Percentiles rank a stretch among this genome's conserved stretches.
Evolutionary conservation across 805 yeast species (phyloP).

Genomic region (Candida berthetii): DNA sequence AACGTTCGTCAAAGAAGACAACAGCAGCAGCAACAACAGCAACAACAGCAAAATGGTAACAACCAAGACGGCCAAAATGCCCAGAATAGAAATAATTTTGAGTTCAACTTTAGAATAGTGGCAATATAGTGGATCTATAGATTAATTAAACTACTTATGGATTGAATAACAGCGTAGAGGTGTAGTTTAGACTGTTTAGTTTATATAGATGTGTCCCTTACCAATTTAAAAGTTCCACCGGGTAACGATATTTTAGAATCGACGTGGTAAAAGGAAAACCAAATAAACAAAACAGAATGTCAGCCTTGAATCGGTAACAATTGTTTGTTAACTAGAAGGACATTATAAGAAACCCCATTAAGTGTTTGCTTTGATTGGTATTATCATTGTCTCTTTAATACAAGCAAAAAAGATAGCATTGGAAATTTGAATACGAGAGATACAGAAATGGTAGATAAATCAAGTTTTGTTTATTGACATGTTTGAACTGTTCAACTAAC

Average conservation of each 20-base stretch:
- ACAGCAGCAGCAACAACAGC: slow-evolving; percentile 6
- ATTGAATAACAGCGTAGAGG: too few species aligned
- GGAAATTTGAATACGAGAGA: too few species aligned
- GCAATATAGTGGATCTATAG: slow-evolving; percentile 5
- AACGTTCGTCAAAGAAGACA: slow-evolving; percentile 8
- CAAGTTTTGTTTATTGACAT: too few species aligned
- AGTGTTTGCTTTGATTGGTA: too few species aligned
- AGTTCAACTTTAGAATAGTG: slow-evolving; percentile 12
- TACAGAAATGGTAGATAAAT: not conserved
- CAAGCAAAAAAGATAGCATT: too few species aligned
- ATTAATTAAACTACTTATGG: too few species aligned
- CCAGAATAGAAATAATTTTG: slow-evolving; percentile 3
- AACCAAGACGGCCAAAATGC: slow-evolving; percentile 4
- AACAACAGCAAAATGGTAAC: slow-evolving; percentile 3
- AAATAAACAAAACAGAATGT: not conserved
- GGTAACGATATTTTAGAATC: not conserved
- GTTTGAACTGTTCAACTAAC: not conserved
- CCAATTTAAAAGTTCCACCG: not conserved
- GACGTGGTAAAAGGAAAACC: not conserved
- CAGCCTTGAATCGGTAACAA: not conserved
- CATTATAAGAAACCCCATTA: too few species aligned
- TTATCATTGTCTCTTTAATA: too few species aligned
- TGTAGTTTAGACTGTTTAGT: too few species aligned
- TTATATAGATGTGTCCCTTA: too few species aligned
- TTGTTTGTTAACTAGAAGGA: too few species aligned